phyloP scores from a whole-genome alignment of 2,329 filamentous ascomycete genomes.

The Simplicillium sp. region DNA sequence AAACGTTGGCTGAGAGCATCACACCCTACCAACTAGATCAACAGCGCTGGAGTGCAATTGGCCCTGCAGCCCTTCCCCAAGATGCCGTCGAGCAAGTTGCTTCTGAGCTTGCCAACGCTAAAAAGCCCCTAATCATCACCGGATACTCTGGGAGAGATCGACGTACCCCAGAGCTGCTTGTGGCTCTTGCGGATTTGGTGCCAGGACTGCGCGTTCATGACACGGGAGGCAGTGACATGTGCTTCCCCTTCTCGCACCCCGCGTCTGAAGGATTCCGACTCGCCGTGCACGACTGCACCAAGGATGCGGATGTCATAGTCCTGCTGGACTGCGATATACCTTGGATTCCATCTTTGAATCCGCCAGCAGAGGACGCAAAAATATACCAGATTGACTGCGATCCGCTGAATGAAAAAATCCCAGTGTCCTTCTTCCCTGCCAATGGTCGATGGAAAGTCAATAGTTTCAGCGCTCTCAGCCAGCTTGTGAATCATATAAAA shows the following conservation, averaged over 20 bases:
- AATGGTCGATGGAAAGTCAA: constrained; percentile 59
- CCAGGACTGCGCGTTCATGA: constrained; percentile 64
- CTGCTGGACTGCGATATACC: constrained; percentile 86
- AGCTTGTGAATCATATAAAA: constrained; percentile 57
- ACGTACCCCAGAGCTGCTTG: constrained; percentile 47
- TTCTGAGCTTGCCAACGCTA: constrained; percentile 51
- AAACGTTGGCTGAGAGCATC: constrained; percentile 81
- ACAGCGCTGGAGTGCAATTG: constrained; percentile 59
- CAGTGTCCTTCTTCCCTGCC: constrained; percentile 61
- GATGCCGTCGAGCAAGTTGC: constrained; percentile 50
- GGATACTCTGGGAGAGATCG: constrained; percentile 66
- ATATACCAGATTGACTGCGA: constrained; percentile 59
- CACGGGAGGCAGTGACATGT: constrained; percentile 72
- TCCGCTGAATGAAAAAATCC: constrained; percentile 62
- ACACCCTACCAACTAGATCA: constrained; percentile 61
- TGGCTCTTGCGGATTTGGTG: constrained; percentile 57
- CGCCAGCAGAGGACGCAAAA: constrained; percentile 39
- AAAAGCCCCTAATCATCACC: constrained; percentile 59
- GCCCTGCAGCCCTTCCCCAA: constrained; percentile 49
- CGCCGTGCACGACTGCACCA: constrained; percentile 64
- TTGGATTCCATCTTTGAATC: constrained; percentile 72
- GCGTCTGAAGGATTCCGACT: constrained; percentile 63
- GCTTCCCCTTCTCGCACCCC: constrained; percentile 63
- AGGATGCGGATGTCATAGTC: constrained; percentile 71
- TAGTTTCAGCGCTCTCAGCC: constrained; percentile 52